Evolutionary conservation across 2,329 filamentous ascomycete genomes (phyloP).

Genomic region (Blastomyces silverae): DNA sequence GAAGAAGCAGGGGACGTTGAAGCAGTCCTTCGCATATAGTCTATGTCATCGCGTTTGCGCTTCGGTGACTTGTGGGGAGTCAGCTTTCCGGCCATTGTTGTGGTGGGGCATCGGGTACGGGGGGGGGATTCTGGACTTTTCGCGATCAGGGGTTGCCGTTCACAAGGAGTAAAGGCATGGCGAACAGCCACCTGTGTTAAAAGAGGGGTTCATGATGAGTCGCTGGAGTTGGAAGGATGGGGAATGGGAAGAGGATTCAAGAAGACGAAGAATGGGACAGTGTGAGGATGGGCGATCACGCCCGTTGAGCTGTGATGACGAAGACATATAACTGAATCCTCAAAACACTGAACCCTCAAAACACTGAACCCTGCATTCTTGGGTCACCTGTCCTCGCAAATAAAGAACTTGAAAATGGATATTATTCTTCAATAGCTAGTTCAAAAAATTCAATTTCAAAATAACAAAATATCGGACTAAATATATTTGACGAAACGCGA

Average conservation of each 20-base stretch:
- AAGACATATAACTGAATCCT: not conserved
- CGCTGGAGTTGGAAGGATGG: not conserved
- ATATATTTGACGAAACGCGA: constrained; percentile 21
- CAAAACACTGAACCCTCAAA: not conserved
- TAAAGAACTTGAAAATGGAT: not conserved
- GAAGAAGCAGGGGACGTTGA: constrained; percentile 33
- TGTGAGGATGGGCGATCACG: not conserved
- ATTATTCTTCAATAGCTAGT: not conserved
- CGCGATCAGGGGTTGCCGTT: not conserved
- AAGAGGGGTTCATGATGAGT: not conserved
- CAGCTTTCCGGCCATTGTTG: constrained; percentile 26
- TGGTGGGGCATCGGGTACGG: constrained; percentile 9
- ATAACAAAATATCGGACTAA: constrained; percentile 8
- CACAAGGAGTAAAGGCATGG: not conserved
- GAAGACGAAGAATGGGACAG: not conserved
- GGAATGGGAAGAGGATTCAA: not conserved
- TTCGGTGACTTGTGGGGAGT: constrained; percentile 30
- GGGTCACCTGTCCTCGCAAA: not conserved
- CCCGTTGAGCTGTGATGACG: not conserved
- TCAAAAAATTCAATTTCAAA: not conserved
- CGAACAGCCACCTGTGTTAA: constrained; percentile 5
- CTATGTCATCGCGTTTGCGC: constrained; percentile 33
- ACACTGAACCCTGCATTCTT: not conserved
- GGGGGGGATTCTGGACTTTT: not conserved
- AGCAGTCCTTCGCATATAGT: constrained; percentile 28